These are phyloP conservation scores for Kwoniella europaea DNA, from an alignment of 768 basidiomycete species.

Conservation along the genomic window DNA sequence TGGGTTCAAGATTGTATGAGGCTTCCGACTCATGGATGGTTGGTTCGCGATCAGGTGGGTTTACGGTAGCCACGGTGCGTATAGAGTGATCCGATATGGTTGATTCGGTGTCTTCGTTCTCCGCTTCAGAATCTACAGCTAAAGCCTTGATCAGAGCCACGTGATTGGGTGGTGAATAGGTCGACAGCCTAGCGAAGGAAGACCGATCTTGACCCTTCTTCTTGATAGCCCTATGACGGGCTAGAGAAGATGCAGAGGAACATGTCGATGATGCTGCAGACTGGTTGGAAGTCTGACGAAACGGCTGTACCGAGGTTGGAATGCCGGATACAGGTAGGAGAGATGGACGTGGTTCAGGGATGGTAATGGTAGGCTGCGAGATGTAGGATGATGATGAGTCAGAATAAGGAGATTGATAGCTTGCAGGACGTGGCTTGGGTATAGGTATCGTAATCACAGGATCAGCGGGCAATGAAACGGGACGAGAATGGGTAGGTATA, in stretches of 20 bases:
- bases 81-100: constrained; percentile 24
- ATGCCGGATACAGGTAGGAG: neutral
- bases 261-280: constrained; percentile 15
- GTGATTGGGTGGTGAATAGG: neutral
- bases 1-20: neutral
- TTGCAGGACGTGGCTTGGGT: neutral
- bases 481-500: neutral
- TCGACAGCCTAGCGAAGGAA: neutral
- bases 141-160: neutral
- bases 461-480: neutral
- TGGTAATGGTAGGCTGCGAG: neutral
- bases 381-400: neutral
- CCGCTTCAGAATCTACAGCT: neutral
- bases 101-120: constrained; percentile 8
- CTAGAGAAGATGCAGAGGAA: constrained; percentile 22
- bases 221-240: constrained; percentile 18
- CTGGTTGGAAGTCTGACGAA: neutral
- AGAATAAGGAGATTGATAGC: constrained; percentile 1
- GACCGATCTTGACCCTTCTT: neutral
- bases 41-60: neutral
- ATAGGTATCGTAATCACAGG: neutral
- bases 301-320: constrained; percentile 2
- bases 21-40: neutral
- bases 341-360: neutral
- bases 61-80: constrained; percentile 13